Evolutionary conservation across 2,329 filamentous ascomycete species (phyloP), one percentile per base, ranked within the genome.

Genomic region (Penicillium sclerotiorum): DNA sequence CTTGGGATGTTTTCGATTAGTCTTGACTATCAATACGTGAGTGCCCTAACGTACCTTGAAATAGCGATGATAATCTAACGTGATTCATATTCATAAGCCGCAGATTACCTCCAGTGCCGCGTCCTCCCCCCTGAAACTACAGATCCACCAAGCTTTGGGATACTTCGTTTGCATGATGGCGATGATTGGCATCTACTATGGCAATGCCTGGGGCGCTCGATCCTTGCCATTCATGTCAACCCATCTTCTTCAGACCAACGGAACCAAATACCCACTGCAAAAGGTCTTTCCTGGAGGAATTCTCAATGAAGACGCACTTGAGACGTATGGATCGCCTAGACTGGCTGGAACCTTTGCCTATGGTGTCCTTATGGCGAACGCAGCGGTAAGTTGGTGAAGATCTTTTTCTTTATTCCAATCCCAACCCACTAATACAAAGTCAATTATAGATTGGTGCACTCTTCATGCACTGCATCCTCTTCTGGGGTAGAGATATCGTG

Each of bases 161-260:
- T 74, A 73, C n/a, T 27, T 77, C 1, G 61, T 76, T 17, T 83
- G 80, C 59, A 80, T 76, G 45, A 54, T 72, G 6, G 74, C 70
- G 1, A 80, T 83, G 77, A 56, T 79, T 0, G 75, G 66, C 2
- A 76, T 82, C 22, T 82, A 81, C 60, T 82, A 80, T 57, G 66
- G 64, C 18, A 74, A 82, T 47, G 69, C 56, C 1, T 82, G 79
- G 79, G 66, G 67, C 6, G 61, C 80, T 0, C 70, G 63, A 39
- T 70, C 69, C 0, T 74, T 76, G 11, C 80, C 80, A 0, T 82
- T 82, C 64, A 82, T 82, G 79, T 82, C 80, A 1, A 80, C 80
- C 0, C 62, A 63, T 2, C 73, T 82, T 4, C 69, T 68, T 2
- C 51, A 67, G 4, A 60, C 64, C 4, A 70, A 74, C 9, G 79